These are phyloP conservation scores for Apiotrichum gamsii DNA, from an alignment of 1,284 basidiomycete genomes.

Conservation along the genomic window DNA sequence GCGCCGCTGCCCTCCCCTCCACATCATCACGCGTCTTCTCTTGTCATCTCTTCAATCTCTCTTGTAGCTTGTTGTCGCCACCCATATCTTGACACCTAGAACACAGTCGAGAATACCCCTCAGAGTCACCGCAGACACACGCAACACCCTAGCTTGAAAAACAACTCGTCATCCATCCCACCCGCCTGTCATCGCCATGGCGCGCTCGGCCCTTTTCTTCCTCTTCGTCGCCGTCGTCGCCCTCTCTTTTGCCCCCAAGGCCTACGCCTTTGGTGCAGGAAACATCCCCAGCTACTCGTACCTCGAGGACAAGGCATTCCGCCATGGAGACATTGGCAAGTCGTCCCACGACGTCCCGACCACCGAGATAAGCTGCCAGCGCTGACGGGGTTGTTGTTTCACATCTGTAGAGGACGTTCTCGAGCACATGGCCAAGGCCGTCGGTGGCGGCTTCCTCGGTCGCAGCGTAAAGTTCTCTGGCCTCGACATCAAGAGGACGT, in stretches of 20 bases:
- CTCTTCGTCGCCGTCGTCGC: conserved; percentile 35
- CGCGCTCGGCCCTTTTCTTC: conserved; percentile 29
- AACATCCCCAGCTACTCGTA: conserved; percentile 47
- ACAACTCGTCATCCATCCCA: too few species aligned
- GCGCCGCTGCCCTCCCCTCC: too few species aligned
- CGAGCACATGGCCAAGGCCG: conserved; percentile 56
- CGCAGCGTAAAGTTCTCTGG: conserved; percentile 61
- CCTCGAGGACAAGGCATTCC: conserved; percentile 60
- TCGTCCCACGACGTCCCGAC: too few species aligned
- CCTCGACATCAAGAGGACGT: conserved; percentile 44
- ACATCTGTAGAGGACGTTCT: conserved; percentile 29
- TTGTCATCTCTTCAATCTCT: too few species aligned
- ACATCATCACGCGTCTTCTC: too few species aligned
- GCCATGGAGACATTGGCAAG: conserved; percentile 82
- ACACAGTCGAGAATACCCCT: too few species aligned
- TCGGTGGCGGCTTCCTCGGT: conserved; percentile 58
- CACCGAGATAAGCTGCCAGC: too few species aligned
- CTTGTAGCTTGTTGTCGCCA: too few species aligned
- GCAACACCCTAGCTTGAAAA: too few species aligned
- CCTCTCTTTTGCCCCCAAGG: conserved; percentile 39
- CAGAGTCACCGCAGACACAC: too few species aligned
- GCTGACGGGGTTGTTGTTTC: too few species aligned
- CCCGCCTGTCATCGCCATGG: conserved; percentile 18
- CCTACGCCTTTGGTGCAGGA: conserved; percentile 45
- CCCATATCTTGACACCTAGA: too few species aligned